A percentile compares a stretch with the other conserved stretches of the same genome.
These are phyloP conservation scores for Kuraishia piskuri DNA, from an alignment of 805 yeast genomes.

Conservation along the genomic window DNA sequence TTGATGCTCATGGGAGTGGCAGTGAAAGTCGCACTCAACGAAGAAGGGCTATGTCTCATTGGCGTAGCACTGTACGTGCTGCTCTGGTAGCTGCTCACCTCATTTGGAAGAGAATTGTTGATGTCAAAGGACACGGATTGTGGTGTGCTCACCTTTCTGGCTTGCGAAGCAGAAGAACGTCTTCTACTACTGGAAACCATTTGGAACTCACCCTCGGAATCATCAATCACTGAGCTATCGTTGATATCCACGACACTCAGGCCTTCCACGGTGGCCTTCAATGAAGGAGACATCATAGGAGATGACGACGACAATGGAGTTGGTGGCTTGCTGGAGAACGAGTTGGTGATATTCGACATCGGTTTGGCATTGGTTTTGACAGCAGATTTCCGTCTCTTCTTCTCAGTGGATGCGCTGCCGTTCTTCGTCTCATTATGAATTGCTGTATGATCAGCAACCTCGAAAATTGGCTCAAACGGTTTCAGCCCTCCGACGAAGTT, in stretches of 20 bases:
- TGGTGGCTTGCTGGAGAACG: background rate
- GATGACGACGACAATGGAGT: background rate
- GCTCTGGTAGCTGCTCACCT: background rate
- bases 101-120: background rate
- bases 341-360: conserved; percentile 8
- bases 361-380: conserved; percentile 19
- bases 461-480: background rate
- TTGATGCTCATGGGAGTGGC: background rate
- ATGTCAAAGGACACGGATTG: background rate
- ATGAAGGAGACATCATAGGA: background rate
- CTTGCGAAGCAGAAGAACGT: background rate
- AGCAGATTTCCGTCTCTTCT: background rate
- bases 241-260: background rate
- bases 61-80: background rate
- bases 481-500: conserved; percentile 23
- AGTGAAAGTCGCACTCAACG: background rate
- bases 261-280: background rate
- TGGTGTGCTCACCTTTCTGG: background rate
- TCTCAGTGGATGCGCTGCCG: background rate
- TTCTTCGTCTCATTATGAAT: background rate
- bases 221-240: background rate
- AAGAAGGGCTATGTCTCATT: background rate
- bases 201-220: background rate
- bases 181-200: background rate
- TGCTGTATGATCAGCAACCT: background rate